Base-by-base conservation (phyloP, 208 protist genomes). In the Trypanosomatidae sp. region DNA sequence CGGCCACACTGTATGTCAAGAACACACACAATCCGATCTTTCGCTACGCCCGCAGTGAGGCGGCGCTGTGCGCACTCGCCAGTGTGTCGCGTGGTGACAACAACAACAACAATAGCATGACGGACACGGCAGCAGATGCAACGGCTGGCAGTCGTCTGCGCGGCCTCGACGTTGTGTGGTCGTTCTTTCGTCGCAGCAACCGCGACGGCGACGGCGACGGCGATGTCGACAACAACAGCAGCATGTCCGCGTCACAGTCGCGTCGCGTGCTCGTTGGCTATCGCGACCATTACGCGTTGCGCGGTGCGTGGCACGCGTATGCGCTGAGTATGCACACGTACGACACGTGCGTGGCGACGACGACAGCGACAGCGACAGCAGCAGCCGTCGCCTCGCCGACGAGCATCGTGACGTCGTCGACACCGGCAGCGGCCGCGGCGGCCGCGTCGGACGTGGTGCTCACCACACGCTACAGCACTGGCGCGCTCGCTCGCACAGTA, bases 11-110 rank as follows among this genome's bases (percentile, higher is more conserved):
- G 54, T 64, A 81, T 25, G 61, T 61, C 42, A 84, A 73, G 19
- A 71, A 82, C 42, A 43, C 43, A 11, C 25, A 27, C 0, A 53
- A 75, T 24, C 73, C 76, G 1, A 68, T 81, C 33, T 80, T 71
- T 24, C 30, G 30, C n/a, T n/a, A 35, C 5, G 4, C 16, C 15
- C 35, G 20, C 6, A 4, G 18, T 13, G 2, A 21, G 21, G 4
- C 25, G 33, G 22, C 21, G 32, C 15, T 2, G 11, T 27, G 4
- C 1, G 28, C 30, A 42, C 2, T 6, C 11, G 30, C 30, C 11
- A 35, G 11, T 15, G 11, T n/a, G 11, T 35, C n/a, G n/a, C n/a
- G n/a, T 15, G n/a, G 30, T n/a, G n/a, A 32, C 30, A 8, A n/a
- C n/a, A 2, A 4, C 28, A 38, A 16, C 40, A 48, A 37, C 45